phyloP scores from a whole-genome alignment of 768 basidiomycete species.

The Termitomyces eurrhizus region DNA sequence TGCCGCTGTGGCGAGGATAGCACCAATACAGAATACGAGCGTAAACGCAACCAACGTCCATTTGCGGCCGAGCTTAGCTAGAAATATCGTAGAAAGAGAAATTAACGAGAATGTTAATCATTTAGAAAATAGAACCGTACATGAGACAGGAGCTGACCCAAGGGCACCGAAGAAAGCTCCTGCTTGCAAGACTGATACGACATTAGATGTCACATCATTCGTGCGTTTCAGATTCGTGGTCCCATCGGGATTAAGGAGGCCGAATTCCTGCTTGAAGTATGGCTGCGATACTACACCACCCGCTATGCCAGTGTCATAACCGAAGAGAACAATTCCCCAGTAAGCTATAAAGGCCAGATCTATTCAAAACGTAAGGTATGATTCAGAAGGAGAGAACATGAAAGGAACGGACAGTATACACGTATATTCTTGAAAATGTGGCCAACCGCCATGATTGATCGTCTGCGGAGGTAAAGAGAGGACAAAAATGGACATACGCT shows the following conservation, averaged over 20 bases:
- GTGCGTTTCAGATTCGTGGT: slow-evolving; percentile 28
- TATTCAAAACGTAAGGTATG: slow-evolving; percentile 20
- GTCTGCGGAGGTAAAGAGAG: not conserved
- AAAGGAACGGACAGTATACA: slow-evolving; percentile 52
- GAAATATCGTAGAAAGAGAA: not conserved
- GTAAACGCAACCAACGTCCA: slow-evolving; percentile 60
- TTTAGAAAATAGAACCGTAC: slow-evolving; percentile 33
- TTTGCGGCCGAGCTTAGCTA: slow-evolving; percentile 64
- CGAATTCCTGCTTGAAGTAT: slow-evolving; percentile 64
- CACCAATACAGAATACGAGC: slow-evolving; percentile 65
- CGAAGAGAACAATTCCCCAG: slow-evolving; percentile 81
- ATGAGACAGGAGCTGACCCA: slow-evolving; percentile 63
- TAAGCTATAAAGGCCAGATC: slow-evolving; percentile 73
- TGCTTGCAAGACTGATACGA: slow-evolving; percentile 84
- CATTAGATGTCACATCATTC: slow-evolving; percentile 69
- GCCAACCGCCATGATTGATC: not conserved
- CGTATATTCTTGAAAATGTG: slow-evolving; percentile 50
- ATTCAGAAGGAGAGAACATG: not conserved
- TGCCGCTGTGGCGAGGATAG: slow-evolving; percentile 70
- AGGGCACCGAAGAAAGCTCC: slow-evolving; percentile 89
- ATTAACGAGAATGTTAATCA: not conserved
- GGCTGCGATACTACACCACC: slow-evolving; percentile 53
- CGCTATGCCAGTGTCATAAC: slow-evolving; percentile 60
- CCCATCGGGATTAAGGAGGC: slow-evolving; percentile 45
- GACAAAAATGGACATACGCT: not conserved